A percentile compares a stretch with the other conserved stretches of the same genome.
Conservation (phyloP, 345 rosid genomes). For the Erucastrum elatum region DNA sequence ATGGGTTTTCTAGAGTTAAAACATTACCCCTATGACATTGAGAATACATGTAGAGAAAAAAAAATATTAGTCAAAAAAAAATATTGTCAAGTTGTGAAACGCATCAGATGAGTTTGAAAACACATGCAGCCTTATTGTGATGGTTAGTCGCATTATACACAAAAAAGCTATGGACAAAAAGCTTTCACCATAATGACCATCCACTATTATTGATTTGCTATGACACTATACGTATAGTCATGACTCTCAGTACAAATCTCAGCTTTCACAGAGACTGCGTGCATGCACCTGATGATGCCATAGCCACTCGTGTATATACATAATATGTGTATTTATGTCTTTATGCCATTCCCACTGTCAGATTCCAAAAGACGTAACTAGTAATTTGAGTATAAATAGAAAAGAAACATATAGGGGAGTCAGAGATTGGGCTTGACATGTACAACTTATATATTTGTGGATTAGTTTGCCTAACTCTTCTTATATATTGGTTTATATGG, state of each 20-base stretch:
- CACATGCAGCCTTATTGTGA: slow-evolving; percentile 40
- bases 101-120: slow-evolving; percentile 36
- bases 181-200: slow-evolving; percentile 33
- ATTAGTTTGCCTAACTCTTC: background rate
- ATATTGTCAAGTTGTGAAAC: slow-evolving; percentile 9
- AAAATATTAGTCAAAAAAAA: no score
- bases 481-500: background rate
- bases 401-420: slow-evolving; percentile 21
- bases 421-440: slow-evolving; percentile 21
- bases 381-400: slow-evolving; percentile 23
- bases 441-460: slow-evolving; percentile 2
- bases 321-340: background rate
- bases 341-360: slow-evolving; percentile 20
- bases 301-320: background rate
- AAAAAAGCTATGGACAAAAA: slow-evolving; percentile 37
- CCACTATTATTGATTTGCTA: slow-evolving; percentile 41
- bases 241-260: slow-evolving; percentile 11
- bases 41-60: background rate
- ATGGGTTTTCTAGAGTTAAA: no score
- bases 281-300: slow-evolving; percentile 26
- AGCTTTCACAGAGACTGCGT: slow-evolving; percentile 14
- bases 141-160: slow-evolving; percentile 34
- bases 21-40: no score
- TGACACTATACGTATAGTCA: slow-evolving; percentile 36
- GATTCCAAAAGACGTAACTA: slow-evolving; percentile 20